Evolutionary conservation across 2,329 filamentous ascomycete genomes (phyloP).

Genomic region (Knufia fluminis): DNA sequence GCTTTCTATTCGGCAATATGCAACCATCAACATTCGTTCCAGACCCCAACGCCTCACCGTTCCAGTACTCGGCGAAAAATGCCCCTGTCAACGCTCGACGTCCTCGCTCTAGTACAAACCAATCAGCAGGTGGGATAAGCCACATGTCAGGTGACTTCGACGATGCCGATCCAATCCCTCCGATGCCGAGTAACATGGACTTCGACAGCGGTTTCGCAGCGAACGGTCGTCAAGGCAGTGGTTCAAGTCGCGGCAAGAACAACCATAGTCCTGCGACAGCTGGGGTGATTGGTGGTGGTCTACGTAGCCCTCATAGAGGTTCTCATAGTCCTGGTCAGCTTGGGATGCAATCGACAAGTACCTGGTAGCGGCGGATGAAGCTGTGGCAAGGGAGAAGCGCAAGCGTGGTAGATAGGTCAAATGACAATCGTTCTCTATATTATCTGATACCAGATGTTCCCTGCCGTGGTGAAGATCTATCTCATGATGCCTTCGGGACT

Average conservation of each 20-base stretch:
- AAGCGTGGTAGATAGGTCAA: slow-evolving; percentile 6
- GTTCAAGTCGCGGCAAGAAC: slow-evolving; percentile 22
- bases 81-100: slow-evolving; percentile 16
- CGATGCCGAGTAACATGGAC: slow-evolving; percentile 18
- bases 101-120: slow-evolving; percentile 23
- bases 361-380: slow-evolving; percentile 12
- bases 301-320: slow-evolving; percentile 20
- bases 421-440: slow-evolving; percentile 6
- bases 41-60: slow-evolving; percentile 21
- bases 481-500: no score
- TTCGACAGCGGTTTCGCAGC: slow-evolving; percentile 12
- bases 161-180: slow-evolving; percentile 24
- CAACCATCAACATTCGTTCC: slow-evolving; percentile 15
- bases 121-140: slow-evolving; percentile 21
- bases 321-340: slow-evolving; percentile 21
- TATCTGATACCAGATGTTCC: not conserved
- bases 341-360: slow-evolving; percentile 12
- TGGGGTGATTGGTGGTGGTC: slow-evolving; percentile 15
- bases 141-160: slow-evolving; percentile 23
- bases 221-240: slow-evolving; percentile 22
- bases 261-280: slow-evolving; percentile 21
- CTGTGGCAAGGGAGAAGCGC: not conserved
- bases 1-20: slow-evolving; percentile 19
- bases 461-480: no score
- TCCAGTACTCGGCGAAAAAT: slow-evolving; percentile 22